These are phyloP conservation scores for Talaromyces thailandensis DNA, from an alignment of 495 filamentous ascomycete species.

Conservation along the genomic window DNA sequence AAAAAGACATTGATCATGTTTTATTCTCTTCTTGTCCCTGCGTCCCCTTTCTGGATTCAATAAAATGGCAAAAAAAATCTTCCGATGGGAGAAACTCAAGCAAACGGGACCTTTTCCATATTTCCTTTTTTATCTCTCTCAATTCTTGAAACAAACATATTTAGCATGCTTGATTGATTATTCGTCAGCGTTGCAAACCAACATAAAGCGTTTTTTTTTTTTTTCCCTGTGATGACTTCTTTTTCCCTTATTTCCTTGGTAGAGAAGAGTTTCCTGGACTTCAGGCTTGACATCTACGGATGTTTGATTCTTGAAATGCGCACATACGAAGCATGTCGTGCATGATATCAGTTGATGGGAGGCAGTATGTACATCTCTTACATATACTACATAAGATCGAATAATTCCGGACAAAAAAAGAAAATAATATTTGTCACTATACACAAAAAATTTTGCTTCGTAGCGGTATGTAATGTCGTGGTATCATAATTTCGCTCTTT, in stretches of 20 bases:
- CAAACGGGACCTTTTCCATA: neutral
- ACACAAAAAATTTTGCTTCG: neutral
- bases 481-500: neutral
- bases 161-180: neutral
- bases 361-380: neutral
- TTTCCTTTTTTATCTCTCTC: neutral
- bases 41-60: no score
- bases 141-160: neutral
- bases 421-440: neutral
- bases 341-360: neutral
- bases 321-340: neutral
- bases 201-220: constrained; percentile 1
- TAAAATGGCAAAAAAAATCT: neutral
- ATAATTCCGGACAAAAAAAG: neutral
- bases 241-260: neutral
- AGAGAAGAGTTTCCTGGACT: neutral
- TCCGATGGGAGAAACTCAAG: neutral
- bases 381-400: neutral
- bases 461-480: neutral
- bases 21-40: neutral
- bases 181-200: neutral
- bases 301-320: neutral
- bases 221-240: neutral
- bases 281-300: neutral
- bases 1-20: constrained; percentile 1